Conservation (phyloP, 2,329 filamentous ascomycete species). For the Volutella citrinella region DNA sequence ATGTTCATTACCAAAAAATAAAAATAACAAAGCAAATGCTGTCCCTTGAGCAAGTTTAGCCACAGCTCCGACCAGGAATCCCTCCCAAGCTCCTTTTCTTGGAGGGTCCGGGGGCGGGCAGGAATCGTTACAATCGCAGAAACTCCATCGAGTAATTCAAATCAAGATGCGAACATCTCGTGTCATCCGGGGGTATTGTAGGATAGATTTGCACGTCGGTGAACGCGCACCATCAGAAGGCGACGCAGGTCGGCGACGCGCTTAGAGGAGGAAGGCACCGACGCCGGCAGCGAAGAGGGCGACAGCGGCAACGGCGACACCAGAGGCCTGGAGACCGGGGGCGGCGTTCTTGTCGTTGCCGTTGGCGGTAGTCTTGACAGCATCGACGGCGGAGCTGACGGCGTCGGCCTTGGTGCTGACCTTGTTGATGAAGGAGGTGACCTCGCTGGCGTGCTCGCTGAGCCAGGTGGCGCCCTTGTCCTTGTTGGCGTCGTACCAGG, state of each 20-base stretch:
- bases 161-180: neutral
- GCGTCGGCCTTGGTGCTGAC: slow-evolving; percentile 7
- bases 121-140: slow-evolving; percentile 5
- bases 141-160: slow-evolving; percentile 13
- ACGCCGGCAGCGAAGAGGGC: slow-evolving; percentile 23
- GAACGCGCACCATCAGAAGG: too few species aligned
- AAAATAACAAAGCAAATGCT: too few species aligned
- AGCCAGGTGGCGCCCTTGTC: slow-evolving; percentile 6
- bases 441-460: slow-evolving; percentile 6
- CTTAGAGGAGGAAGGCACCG: slow-evolving; percentile 21
- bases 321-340: slow-evolving; percentile 7
- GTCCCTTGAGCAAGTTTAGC: too few species aligned
- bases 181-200: too few species aligned
- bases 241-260: too few species aligned
- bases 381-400: slow-evolving; percentile 10
- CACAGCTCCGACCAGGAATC: slow-evolving; percentile 5
- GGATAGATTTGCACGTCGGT: too few species aligned
- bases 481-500: slow-evolving; percentile 3
- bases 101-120: too few species aligned
- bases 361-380: slow-evolving; percentile 12
- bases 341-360: slow-evolving; percentile 15
- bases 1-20: too few species aligned
- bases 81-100: slow-evolving; percentile 7
- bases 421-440: slow-evolving; percentile 11
- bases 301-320: slow-evolving; percentile 14